Percentiles rank a stretch among this genome's conserved stretches.
These are phyloP conservation scores for Solanum etuberosum DNA, from an alignment of 257 asterid species.

Conservation along the genomic window DNA sequence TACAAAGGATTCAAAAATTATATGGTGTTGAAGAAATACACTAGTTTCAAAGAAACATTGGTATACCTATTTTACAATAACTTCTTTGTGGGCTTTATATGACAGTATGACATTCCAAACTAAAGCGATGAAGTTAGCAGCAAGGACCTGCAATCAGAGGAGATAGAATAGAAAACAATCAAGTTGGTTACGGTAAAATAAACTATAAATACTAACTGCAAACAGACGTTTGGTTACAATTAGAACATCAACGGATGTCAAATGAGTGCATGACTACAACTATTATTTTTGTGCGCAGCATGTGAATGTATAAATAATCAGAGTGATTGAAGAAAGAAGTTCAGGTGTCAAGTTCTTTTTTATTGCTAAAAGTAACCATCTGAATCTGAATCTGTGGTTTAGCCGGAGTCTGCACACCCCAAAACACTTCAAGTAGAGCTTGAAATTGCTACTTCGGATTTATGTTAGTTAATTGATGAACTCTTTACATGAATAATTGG, in stretches of 20 bases:
- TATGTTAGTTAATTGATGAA: background rate
- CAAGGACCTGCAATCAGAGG: slow-evolving; percentile 58
- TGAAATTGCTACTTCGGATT: background rate
- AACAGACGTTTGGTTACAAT: background rate
- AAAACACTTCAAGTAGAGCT: background rate
- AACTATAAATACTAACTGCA: background rate
- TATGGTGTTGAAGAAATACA: background rate
- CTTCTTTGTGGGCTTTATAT: slow-evolving; percentile 81
- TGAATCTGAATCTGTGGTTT: background rate
- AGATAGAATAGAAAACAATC: background rate
- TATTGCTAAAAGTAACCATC: background rate
- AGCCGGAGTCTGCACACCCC: background rate
- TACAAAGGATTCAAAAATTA: background rate
- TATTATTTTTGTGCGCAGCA: background rate
- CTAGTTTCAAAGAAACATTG: background rate
- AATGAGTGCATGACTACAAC: background rate
- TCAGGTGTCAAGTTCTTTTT: background rate
- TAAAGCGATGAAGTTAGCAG: slow-evolving; percentile 65
- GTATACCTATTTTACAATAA: slow-evolving; percentile 47
- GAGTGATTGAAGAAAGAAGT: background rate
- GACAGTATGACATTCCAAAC: slow-evolving; percentile 82
- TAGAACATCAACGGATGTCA: background rate
- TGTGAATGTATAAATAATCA: background rate
- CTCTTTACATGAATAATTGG: background rate
- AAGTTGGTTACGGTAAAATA: background rate